Base-by-base conservation (phyloP, 1,139 yeast genomes). In the Saccharomyces uvarum region DNA sequence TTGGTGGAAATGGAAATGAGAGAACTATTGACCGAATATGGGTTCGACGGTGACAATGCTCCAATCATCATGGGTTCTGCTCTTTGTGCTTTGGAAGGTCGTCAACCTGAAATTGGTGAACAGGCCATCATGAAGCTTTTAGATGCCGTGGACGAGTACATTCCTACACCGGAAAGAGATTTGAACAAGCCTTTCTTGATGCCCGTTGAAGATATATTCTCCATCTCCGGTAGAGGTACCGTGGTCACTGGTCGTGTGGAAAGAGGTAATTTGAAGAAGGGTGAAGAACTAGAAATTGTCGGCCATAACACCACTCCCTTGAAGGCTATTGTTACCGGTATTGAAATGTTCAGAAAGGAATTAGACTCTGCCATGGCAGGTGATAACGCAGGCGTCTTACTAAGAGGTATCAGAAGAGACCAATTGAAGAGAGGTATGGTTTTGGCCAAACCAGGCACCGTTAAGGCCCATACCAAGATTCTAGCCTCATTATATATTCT, bases 1-100 rank as follows among this genome's bases (percentile, higher is more conserved):
- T 86, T 95, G 69, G 99, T 95, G 66, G 99, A 93, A 79, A 93
- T 93, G 99, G 99, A 93, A 82, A 95, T 93, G 98, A 88, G 99
- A 79, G 99, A 93, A 73, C 80, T 93, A 65, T 81, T 93, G 73
- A 71, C 84, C 65, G 80, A 88, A 63, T 93, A 91, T 75, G 98
- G 97, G 59, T 93, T 90, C 68, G 98, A 95, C 71, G 99, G 99
- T 77, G 99, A 93, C 70, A 86, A 91, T 77, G 86, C 96, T 61
- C 99, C 99, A 59, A 97, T 93, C 61, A 78, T 95, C 65, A 91
- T 93, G 97, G 99, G 99, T 66, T 91, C 98, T 70, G 99, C 99
- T 66, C 80, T 93, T 69, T 88, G 96, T 76, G 98, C 99, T 64
- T 81, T 93, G 67, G 97, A 93, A 77, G 86, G 80, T 66, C 83